These are phyloP conservation scores for Trichophyton equinum DNA, from an alignment of 2,329 filamentous ascomycete genomes.

Conservation along the genomic window DNA sequence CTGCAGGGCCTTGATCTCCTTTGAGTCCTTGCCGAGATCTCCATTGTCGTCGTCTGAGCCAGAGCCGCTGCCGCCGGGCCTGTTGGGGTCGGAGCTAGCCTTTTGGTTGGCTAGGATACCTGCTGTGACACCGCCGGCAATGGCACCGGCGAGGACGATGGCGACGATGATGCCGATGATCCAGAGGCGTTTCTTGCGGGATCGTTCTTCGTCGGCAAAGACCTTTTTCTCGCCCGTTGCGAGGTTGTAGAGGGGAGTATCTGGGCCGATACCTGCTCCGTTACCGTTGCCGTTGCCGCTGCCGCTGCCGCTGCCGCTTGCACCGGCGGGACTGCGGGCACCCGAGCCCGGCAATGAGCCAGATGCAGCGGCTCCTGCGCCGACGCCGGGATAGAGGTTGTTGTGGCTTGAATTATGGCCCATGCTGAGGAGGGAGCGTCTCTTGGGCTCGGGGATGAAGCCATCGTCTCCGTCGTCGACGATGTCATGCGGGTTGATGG, in stretches of 20 bases:
- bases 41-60: conserved; percentile 55
- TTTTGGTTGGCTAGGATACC: conserved; percentile 48
- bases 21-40: conserved; percentile 60
- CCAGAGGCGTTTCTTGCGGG: conserved; percentile 56
- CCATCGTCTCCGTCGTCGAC: conserved; percentile 82
- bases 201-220: conserved; percentile 49
- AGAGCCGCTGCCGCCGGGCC: conserved; percentile 25
- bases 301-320: conserved; percentile 30
- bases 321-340: conserved; percentile 14
- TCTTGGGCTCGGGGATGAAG: conserved; percentile 44
- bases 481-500: conserved; percentile 66
- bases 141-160: conserved; percentile 54
- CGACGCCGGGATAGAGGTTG: conserved; percentile 32
- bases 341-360: conserved; percentile 10
- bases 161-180: conserved; percentile 53
- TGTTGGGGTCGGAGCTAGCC: conserved; percentile 20
- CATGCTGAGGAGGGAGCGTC: conserved; percentile 49
- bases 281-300: conserved; percentile 26
- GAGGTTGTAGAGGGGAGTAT: conserved; percentile 39
- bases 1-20: conserved; percentile 68
- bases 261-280: not conserved
- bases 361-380: conserved; percentile 30
- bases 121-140: conserved; percentile 63
- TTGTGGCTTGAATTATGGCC: conserved; percentile 33
- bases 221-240: conserved; percentile 51